A percentile compares a stretch with the other conserved stretches of the same genome.
Conservation (phyloP, 164 flowering plant species). For the Brasenia schreberi region DNA sequence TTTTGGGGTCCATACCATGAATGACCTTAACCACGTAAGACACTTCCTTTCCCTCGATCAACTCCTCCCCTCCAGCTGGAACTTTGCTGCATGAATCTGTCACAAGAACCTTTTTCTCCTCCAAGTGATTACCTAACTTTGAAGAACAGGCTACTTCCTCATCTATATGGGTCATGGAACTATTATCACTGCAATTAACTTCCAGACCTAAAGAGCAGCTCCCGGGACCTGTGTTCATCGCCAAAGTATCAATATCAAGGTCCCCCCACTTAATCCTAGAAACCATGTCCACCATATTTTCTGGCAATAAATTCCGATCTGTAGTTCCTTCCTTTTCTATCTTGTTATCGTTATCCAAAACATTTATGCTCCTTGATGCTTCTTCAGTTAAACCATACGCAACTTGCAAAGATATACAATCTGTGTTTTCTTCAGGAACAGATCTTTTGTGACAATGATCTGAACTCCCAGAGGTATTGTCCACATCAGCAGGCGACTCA, state of each 20-base stretch:
- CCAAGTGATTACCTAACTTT: constrained; percentile 13
- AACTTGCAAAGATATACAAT: background rate
- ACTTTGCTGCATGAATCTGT: constrained; percentile 5
- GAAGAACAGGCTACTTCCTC: constrained; percentile 10
- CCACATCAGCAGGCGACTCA: constrained; percentile 6
- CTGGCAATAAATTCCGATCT: constrained; percentile 9
- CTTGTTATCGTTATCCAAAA: background rate
- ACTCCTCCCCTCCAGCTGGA: constrained; percentile 8
- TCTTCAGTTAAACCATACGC: background rate
- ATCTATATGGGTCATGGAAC: constrained; percentile 13
- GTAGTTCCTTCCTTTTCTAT: constrained; percentile 5
- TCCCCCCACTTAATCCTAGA: constrained; percentile 73
- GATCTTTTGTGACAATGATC: constrained; percentile 19
- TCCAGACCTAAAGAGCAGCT: constrained; percentile 2
- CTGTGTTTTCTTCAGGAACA: constrained; percentile 8
- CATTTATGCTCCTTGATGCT: background rate
- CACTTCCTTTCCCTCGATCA: constrained; percentile 10
- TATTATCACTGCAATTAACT: constrained; percentile 8
- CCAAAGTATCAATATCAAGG: constrained; percentile 43
- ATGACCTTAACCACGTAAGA: constrained; percentile 15
- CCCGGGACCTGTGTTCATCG: constrained; percentile 10
- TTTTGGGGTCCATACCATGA: constrained; percentile 11
- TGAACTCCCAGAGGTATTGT: constrained; percentile 11
- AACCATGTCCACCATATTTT: constrained; percentile 17
- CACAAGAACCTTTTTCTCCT: constrained; percentile 10